Evolutionary conservation across 371 early-diverging fungal genomes (phyloP).

Genomic region (Rhizopus arrhizus): DNA sequence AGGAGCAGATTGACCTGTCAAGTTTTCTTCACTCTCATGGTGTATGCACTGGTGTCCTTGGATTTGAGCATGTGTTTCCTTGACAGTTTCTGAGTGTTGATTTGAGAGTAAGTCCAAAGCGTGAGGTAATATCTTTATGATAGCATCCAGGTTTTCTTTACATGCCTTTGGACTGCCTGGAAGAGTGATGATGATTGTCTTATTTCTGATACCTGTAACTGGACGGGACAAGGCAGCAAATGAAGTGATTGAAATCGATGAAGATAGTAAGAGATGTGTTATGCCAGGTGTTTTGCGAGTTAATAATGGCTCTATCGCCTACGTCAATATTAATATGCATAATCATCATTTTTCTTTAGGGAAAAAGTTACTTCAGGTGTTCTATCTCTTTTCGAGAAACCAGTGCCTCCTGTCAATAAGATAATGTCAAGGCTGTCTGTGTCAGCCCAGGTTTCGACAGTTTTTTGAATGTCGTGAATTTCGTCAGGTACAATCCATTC

Average conservation of each 20-base stretch:
- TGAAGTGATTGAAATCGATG: slow-evolving; percentile 77
- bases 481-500: slow-evolving; percentile 61
- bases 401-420: slow-evolving; percentile 94
- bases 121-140: slow-evolving; percentile 76
- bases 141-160: slow-evolving; percentile 76
- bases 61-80: slow-evolving; percentile 17
- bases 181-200: slow-evolving; percentile 76
- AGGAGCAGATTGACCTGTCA: slow-evolving; percentile 34
- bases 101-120: slow-evolving; percentile 74
- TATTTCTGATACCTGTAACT: slow-evolving; percentile 74
- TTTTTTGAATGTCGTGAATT: slow-evolving; percentile 48
- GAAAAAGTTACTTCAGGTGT: slow-evolving; percentile 75
- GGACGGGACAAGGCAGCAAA: slow-evolving; percentile 88
- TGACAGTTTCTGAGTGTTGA: slow-evolving; percentile 21
- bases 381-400: slow-evolving; percentile 82
- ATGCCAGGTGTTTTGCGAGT: slow-evolving; percentile 75
- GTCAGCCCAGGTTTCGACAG: slow-evolving; percentile 58
- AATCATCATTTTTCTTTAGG: not conserved
- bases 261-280: slow-evolving; percentile 72
- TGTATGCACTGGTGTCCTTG: slow-evolving; percentile 31
- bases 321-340: slow-evolving; percentile 1
- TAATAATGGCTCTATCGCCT: slow-evolving; percentile 77
- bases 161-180: slow-evolving; percentile 90
- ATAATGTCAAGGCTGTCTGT: slow-evolving; percentile 60
- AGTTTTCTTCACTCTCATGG: slow-evolving; percentile 6